These are phyloP conservation scores for Scutellaria barbata DNA, from an alignment of 257 asterid genomes.

Conservation along the genomic window DNA sequence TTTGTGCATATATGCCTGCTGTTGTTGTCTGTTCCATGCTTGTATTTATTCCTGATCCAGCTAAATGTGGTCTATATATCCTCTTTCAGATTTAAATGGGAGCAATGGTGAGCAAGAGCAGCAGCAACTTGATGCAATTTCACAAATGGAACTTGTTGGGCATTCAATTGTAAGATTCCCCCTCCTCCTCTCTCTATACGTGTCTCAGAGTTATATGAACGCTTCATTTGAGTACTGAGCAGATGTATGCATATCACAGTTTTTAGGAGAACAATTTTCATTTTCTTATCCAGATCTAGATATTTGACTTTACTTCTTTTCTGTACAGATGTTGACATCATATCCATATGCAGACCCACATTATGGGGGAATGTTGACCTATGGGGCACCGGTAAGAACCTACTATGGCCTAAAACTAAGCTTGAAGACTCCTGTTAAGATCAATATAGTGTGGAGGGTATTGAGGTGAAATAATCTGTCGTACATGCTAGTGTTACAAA, in stretches of 20 bases:
- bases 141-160: slow-evolving; percentile 77
- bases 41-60: slow-evolving; percentile 7
- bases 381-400: slow-evolving; percentile 73
- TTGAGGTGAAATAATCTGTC: slow-evolving; percentile 1
- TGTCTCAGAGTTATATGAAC: background rate
- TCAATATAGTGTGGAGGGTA: slow-evolving; percentile 18
- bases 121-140: slow-evolving; percentile 48
- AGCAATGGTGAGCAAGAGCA: slow-evolving; percentile 47
- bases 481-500: slow-evolving; percentile 4
- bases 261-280: background rate
- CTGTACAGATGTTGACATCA: slow-evolving; percentile 70
- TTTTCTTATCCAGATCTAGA: slow-evolving; percentile 1
- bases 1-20: slow-evolving; percentile 6
- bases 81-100: slow-evolving; percentile 54
- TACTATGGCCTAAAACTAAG: slow-evolving; percentile 16
- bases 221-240: background rate
- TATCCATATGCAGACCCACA: slow-evolving; percentile 73
- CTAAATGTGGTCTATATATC: slow-evolving; percentile 28
- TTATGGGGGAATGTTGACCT: slow-evolving; percentile 64
- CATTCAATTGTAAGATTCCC: slow-evolving; percentile 70
- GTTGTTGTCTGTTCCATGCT: background rate
- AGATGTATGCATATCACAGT: background rate
- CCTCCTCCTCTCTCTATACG: slow-evolving; percentile 7
- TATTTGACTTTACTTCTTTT: background rate
- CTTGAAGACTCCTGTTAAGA: slow-evolving; percentile 6